Conservation (phyloP, 371 early-diverging fungal species). For the Syncephalis fuscata region DNA sequence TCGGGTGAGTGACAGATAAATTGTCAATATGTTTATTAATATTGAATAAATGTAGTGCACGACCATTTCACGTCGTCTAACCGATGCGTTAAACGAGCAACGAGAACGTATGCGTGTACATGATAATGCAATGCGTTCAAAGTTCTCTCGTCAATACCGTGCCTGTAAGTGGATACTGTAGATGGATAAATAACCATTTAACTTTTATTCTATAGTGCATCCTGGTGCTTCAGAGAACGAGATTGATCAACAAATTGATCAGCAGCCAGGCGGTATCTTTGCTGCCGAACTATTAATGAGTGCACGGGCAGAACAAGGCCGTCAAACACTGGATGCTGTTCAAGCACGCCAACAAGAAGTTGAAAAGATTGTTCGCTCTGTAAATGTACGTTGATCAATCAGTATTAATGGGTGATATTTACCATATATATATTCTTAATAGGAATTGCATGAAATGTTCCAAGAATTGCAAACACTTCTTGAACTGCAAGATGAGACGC, state of each 20-base stretch:
- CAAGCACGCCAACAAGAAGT: constrained; percentile 73
- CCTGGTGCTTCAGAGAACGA: not conserved
- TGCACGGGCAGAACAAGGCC: constrained; percentile 60
- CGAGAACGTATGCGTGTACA: no score
- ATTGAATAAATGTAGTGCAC: no score
- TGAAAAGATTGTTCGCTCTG: constrained; percentile 37
- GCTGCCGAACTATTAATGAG: constrained; percentile 34
- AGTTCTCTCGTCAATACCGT: not conserved
- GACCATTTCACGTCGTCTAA: no score
- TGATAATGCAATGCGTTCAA: no score
- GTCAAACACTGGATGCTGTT: constrained; percentile 56
- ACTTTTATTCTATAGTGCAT: not conserved
- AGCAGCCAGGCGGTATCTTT: not conserved
- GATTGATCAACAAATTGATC: not conserved
- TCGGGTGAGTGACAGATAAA: no score
- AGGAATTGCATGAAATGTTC: constrained; percentile 81
- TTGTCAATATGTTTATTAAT: no score
- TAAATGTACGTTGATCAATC: not conserved
- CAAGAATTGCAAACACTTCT: constrained; percentile 77
- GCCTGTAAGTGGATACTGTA: not conserved
- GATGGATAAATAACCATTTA: not conserved
- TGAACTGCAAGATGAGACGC: constrained; percentile 53
- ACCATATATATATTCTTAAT: constrained; percentile 3
- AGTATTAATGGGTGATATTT: not conserved
- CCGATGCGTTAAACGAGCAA: no score